Conservation (phyloP, 1,284 basidiomycete species). For the Trametes pubescens region DNA sequence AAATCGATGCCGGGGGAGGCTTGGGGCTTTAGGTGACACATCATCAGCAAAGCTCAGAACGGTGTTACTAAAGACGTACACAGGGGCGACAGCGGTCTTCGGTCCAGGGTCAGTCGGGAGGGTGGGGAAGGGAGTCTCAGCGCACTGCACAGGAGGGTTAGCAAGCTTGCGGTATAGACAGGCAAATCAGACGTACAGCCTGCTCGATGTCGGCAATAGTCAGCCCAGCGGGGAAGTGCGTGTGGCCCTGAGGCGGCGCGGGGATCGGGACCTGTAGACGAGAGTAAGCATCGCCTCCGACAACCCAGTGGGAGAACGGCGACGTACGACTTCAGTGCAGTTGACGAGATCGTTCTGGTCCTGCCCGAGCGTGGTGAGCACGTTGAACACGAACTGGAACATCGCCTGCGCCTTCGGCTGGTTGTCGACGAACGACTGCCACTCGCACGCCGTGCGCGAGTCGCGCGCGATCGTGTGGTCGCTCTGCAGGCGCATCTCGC, state of each 20-base stretch:
- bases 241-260: conserved; percentile 33
- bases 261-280: conserved; percentile 39
- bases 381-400: conserved; percentile 38
- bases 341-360: conserved; percentile 34
- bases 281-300: neutral
- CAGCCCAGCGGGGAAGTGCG: conserved; percentile 46
- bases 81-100: conserved; percentile 32
- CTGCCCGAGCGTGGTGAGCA: conserved; percentile 41
- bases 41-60: neutral
- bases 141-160: conserved; percentile 8
- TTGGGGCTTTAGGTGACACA: neutral
- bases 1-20: conserved; percentile 1
- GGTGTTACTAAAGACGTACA: conserved; percentile 18
- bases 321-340: conserved; percentile 38
- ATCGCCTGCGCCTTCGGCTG: conserved; percentile 34
- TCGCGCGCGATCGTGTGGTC: conserved; percentile 42
- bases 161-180: too few species aligned
- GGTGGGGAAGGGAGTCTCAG: conserved; percentile 29
- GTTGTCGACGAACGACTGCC: conserved; percentile 42
- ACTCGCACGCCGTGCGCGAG: conserved; percentile 29
- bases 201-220: conserved; percentile 45
- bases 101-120: conserved; percentile 32
- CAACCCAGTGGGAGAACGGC: neutral
- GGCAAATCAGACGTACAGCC: conserved; percentile 34
- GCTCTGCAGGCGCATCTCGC: conserved; percentile 41